Conservation (phyloP, 495 filamentous ascomycete species). For the Filosporella fistucella region DNA sequence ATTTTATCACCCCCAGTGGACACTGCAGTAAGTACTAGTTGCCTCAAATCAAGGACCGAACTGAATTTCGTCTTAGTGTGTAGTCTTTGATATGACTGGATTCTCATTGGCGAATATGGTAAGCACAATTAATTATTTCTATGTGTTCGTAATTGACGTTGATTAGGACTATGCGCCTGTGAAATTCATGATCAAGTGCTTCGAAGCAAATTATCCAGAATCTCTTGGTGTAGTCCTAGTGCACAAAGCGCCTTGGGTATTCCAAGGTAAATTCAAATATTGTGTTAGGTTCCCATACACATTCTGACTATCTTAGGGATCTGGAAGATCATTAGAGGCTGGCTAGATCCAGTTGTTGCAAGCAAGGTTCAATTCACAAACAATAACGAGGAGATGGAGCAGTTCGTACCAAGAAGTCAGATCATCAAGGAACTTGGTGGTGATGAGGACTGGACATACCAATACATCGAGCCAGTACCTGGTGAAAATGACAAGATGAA, state of each 20-base stretch:
- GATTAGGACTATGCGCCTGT: slow-evolving; percentile 87
- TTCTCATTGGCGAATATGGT: slow-evolving; percentile 96
- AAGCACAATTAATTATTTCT: slow-evolving; percentile 22
- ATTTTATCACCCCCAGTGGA: slow-evolving; percentile 77
- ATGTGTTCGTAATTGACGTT: not conserved
- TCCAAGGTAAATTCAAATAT: slow-evolving; percentile 68
- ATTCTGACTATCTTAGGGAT: slow-evolving; percentile 51
- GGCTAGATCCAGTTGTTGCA: slow-evolving; percentile 96
- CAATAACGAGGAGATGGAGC: slow-evolving; percentile 69
- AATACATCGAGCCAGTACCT: slow-evolving; percentile 68
- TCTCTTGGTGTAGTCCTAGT: slow-evolving; percentile 88
- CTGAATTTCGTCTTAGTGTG: slow-evolving; percentile 45
- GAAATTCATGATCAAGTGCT: slow-evolving; percentile 99
- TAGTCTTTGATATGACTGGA: slow-evolving; percentile 92
- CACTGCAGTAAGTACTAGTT: slow-evolving; percentile 68
- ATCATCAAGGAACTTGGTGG: slow-evolving; percentile 81
- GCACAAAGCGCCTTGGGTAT: slow-evolving; percentile 95
- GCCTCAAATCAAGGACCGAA: slow-evolving; percentile 17
- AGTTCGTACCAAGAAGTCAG: slow-evolving; percentile 64
- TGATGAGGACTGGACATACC: slow-evolving; percentile 73
- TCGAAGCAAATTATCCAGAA: slow-evolving; percentile 98
- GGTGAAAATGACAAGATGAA: slow-evolving; percentile 71
- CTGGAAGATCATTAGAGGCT: slow-evolving; percentile 88
- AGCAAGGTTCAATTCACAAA: slow-evolving; percentile 94
- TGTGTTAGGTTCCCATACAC: no score